Evolutionary conservation across 2,329 filamentous ascomycete genomes (phyloP), one percentile per base, ranked within the genome.

Genomic region (Cercospora sp.): DNA sequence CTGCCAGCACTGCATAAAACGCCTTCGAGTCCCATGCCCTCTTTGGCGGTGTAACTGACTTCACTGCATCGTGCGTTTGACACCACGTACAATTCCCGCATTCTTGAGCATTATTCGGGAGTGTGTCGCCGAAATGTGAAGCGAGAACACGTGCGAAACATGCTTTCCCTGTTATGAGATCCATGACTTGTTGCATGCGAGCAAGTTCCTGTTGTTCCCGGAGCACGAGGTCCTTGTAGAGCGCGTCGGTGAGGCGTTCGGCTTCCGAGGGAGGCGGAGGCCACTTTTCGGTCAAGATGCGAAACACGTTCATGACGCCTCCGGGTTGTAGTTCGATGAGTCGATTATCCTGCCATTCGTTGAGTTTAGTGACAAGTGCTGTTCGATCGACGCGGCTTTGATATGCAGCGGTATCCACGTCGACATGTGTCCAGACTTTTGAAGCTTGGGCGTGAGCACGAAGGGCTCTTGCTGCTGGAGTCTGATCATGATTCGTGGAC

Each of bases 121-220:
- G 75, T 3, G 75, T 75, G 76, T 88, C 87, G 23, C 86, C 87
- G 68, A 90, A 89, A 70, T 90, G 85, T 28, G 81, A 72, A 0
- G 87, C 85, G 0, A 90, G 78, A 0, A 81, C 77, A 1, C 78
- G 77, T 0, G 87, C 83, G 66, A 87, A 85, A 72, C 87, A 90
- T 20, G 77, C 74, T 2, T 75, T 71, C 0, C 79, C 81, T 0
- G 87, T 89, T 65, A 89, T 79, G 3, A 89, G 80, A n/a, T 82
- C 74, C 26, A 85, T 79, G 3, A 90, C 80, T 18, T 85, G 75
- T 20, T 84, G 77, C 0, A 84, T 82, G 0, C 87, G 83, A 0
- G 77, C 74, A 2, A 90, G 75, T 8, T 85, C 85, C 45, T 87
- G 83, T n/a, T 78, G 70, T 71, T 90, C 87, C 1, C 84, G 83